Conservation (phyloP, 2,329 filamentous ascomycete species). For the Chrysosphaeria jannelii region DNA sequence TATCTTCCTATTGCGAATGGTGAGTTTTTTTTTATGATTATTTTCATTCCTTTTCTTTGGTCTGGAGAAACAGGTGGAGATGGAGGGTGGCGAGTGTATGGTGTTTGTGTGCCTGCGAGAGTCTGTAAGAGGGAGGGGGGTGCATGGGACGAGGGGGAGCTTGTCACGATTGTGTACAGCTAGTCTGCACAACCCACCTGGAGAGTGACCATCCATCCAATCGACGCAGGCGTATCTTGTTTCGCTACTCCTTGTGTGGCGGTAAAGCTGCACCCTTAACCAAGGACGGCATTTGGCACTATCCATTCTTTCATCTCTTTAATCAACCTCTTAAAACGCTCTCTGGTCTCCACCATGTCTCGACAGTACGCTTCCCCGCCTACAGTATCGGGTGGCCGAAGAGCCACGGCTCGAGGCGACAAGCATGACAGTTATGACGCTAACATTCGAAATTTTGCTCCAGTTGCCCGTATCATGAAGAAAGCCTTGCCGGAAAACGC, state of each 20-base stretch:
- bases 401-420: slow-evolving; percentile 15
- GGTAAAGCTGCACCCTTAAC: no score
- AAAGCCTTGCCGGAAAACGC: slow-evolving; percentile 89
- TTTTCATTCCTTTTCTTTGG: background rate
- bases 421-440: slow-evolving; percentile 35
- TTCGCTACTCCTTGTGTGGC: no score
- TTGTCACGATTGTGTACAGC: no score
- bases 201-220: no score
- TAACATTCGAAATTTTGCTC: slow-evolving; percentile 81
- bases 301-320: background rate
- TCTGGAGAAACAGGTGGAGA: background rate
- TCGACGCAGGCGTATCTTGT: no score
- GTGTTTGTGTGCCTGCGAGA: no score
- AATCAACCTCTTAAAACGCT: background rate
- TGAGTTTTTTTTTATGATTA: slow-evolving; percentile 28
- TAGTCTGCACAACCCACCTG: no score
- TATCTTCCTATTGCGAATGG: slow-evolving; percentile 99
- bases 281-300: no score
- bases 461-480: slow-evolving; percentile 99
- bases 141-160: no score
- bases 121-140: no score
- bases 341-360: slow-evolving; percentile 17
- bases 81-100: no score
- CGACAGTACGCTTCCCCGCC: slow-evolving; percentile 18
- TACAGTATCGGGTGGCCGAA: slow-evolving; percentile 17